Percentiles rank a stretch among this genome's conserved stretches.
These are phyloP conservation scores for Suillus fuscotomentosus DNA, from an alignment of 768 basidiomycete species.

Conservation along the genomic window DNA sequence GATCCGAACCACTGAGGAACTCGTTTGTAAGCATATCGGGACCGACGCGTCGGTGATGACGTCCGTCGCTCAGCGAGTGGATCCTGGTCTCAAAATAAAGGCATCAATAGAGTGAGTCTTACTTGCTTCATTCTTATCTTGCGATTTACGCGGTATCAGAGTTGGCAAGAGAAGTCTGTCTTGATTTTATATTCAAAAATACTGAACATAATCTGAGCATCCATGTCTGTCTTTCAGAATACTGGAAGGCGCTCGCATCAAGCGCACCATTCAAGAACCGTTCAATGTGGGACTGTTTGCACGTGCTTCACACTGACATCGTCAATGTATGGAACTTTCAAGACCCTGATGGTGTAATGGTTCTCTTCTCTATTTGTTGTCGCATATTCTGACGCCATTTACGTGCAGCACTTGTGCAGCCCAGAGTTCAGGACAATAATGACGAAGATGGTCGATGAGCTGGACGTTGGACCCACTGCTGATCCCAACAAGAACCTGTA, in stretches of 20 bases:
- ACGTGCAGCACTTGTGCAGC: background rate
- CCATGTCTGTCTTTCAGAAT: constrained; percentile 9
- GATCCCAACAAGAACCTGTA: background rate
- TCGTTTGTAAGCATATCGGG: background rate
- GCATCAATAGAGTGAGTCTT: background rate
- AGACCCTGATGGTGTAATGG: constrained; percentile 2
- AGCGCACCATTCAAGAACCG: constrained; percentile 9
- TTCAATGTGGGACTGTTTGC: constrained; percentile 6
- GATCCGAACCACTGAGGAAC: background rate
- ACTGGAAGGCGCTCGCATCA: constrained; percentile 17
- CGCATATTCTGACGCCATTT: background rate
- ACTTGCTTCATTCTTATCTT: background rate
- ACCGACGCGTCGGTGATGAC: background rate
- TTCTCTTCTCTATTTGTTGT: background rate
- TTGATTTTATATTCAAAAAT: constrained; percentile 5
- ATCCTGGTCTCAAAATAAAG: background rate
- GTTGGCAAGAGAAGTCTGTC: constrained; percentile 8
- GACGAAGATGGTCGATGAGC: background rate
- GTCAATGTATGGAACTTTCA: constrained; percentile 19
- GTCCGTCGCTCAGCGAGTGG: background rate
- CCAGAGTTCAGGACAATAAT: background rate
- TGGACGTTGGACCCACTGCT: background rate
- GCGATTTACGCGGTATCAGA: background rate
- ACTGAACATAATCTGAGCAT: background rate
- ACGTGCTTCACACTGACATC: constrained; percentile 20